A percentile compares a stretch with the other conserved stretches of the same genome.
These are phyloP conservation scores for Candida rishiriensis DNA, from an alignment of 805 yeast genomes.

Conservation along the genomic window DNA sequence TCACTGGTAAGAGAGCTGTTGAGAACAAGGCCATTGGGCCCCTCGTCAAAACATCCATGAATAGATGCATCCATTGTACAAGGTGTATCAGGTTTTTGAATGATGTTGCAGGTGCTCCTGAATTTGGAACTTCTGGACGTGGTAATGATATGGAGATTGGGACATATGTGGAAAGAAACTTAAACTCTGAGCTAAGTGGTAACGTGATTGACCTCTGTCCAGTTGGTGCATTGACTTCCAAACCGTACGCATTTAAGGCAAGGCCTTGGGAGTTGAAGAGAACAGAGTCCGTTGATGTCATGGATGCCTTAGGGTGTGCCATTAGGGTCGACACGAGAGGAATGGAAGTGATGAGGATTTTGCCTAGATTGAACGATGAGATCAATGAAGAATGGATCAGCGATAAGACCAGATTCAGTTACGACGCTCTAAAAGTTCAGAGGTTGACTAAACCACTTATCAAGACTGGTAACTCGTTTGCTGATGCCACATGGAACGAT, in stretches of 20 bases:
- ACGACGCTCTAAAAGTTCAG: constrained; percentile 83
- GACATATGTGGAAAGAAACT: constrained; percentile 78
- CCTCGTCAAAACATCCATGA: constrained; percentile 83
- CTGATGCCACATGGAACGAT: constrained; percentile 82
- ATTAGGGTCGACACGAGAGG: constrained; percentile 85
- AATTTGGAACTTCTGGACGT: constrained; percentile 83
- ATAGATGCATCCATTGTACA: constrained; percentile 89
- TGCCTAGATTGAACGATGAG: constrained; percentile 83
- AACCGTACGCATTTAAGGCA: constrained; percentile 89
- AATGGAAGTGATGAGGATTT: constrained; percentile 78
- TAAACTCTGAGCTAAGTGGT: constrained; percentile 81
- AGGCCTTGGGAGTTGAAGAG: constrained; percentile 92
- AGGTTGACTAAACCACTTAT: constrained; percentile 78
- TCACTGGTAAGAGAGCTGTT: constrained; percentile 82
- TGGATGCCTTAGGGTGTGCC: constrained; percentile 79
- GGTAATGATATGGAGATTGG: constrained; percentile 93
- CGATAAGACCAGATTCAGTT: constrained; percentile 81
- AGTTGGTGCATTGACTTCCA: constrained; percentile 85
- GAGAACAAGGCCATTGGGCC: constrained; percentile 92
- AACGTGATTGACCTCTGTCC: constrained; percentile 87
- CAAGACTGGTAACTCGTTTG: constrained; percentile 64
- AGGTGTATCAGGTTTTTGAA: constrained; percentile 86
- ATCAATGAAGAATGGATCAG: constrained; percentile 90
- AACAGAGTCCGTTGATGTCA: constrained; percentile 80
- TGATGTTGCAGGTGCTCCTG: constrained; percentile 91